phyloP scores from a whole-genome alignment of 352 stramenopile genomes.

The Phytophthora foliorum region DNA sequence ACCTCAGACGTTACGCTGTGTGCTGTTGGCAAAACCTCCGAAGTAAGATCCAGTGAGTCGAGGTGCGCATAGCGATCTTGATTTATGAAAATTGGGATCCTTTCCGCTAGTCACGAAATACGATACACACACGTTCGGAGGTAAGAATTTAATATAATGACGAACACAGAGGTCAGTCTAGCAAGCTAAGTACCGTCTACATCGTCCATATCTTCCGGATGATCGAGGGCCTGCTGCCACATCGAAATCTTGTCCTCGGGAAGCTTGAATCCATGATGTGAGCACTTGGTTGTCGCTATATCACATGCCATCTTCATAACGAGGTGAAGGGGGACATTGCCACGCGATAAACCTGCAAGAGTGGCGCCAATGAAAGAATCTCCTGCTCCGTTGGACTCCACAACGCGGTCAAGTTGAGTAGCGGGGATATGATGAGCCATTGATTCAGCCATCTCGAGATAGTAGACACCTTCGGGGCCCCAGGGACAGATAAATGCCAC shows the following conservation, averaged over 20 bases:
- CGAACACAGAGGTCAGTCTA: neutral
- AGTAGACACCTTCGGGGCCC: conserved; percentile 70
- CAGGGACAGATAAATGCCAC: conserved; percentile 77
- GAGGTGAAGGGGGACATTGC: conserved; percentile 31
- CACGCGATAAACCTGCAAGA: conserved; percentile 55
- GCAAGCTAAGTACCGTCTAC: conserved; percentile 16
- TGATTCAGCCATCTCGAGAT: conserved; percentile 38
- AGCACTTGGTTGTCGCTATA: conserved; percentile 70
- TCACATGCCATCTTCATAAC: conserved; percentile 58
- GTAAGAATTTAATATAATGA: conserved; percentile 6
- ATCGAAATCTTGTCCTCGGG: conserved; percentile 18
- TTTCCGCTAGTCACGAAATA: conserved; percentile 4
- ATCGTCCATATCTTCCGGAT: neutral
- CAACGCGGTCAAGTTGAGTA: conserved; percentile 40
- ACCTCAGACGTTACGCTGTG: conserved; percentile 37
- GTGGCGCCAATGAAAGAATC: conserved; percentile 79
- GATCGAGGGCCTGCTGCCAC: conserved; percentile 31
- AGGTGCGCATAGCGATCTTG: neutral
- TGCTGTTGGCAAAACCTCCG: neutral
- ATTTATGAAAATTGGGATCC: neutral
- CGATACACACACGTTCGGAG: neutral
- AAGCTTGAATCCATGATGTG: conserved; percentile 63
- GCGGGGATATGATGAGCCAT: conserved; percentile 48
- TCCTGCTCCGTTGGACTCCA: conserved; percentile 81
- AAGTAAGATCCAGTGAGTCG: neutral